Evolutionary conservation across 768 basidiomycete species (phyloP).

Genomic region (Kwoniella botswanensis): DNA sequence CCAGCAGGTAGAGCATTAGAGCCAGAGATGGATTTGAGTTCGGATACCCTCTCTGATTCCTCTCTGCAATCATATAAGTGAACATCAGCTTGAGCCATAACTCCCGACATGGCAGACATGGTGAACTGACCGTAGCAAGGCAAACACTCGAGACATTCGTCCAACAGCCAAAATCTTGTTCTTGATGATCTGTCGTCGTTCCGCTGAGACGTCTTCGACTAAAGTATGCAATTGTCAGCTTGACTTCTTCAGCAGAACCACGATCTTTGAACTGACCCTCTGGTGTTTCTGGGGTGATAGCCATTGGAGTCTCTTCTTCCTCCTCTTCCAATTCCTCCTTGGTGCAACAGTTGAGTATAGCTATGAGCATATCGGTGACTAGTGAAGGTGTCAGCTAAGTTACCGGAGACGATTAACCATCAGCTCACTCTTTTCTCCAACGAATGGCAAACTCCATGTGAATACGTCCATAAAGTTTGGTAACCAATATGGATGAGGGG

Average conservation of each 20-base stretch:
- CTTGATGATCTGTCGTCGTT: conserved; percentile 90
- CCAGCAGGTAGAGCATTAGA: conserved; percentile 75
- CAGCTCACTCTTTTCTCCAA: conserved; percentile 89
- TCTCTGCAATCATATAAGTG: conserved; percentile 65
- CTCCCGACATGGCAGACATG: background rate
- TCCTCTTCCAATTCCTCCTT: conserved; percentile 94
- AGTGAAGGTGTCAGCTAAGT: conserved; percentile 17
- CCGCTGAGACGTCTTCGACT: conserved; percentile 57
- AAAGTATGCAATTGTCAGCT: conserved; percentile 13
- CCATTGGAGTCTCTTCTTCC: conserved; percentile 64
- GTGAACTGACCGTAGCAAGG: conserved; percentile 78
- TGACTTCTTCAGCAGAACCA: conserved; percentile 16
- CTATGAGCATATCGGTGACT: conserved; percentile 99
- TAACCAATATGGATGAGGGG: conserved; percentile 94
- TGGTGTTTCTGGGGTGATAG: conserved; percentile 48
- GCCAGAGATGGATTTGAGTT: conserved; percentile 88
- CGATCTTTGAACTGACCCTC: conserved; percentile 7
- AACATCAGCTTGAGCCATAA: background rate
- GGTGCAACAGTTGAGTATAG: conserved; percentile 91
- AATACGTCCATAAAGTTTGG: conserved; percentile 99
- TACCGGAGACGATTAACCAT: background rate
- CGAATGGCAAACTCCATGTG: conserved; percentile 97
- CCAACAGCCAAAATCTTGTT: conserved; percentile 99
- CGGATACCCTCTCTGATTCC: conserved; percentile 96
- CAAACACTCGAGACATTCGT: conserved; percentile 93